These are phyloP conservation scores for Xylaria sp. DNA, from an alignment of 2,329 filamentous ascomycete genomes.

Conservation along the genomic window DNA sequence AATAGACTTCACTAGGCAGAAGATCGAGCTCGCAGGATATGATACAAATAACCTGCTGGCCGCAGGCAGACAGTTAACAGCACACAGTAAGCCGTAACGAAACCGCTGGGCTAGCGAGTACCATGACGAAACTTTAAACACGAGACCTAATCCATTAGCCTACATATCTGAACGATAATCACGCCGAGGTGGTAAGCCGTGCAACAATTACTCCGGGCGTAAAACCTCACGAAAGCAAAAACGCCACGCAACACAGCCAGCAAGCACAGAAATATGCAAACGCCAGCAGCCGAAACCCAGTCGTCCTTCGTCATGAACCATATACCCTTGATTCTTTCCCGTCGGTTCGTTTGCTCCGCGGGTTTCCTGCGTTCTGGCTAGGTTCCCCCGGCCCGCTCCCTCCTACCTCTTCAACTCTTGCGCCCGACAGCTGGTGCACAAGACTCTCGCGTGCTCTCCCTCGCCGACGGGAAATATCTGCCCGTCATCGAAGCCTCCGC, in stretches of 20 bases:
- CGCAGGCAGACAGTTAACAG: not conserved
- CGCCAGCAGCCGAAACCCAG: not conserved
- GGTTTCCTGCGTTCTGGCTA: not conserved
- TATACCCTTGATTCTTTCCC: not conserved
- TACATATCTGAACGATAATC: not conserved
- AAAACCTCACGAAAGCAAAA: not conserved
- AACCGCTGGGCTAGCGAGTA: not conserved
- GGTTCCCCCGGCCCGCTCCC: not conserved
- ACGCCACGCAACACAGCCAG: not conserved
- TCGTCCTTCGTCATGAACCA: not conserved
- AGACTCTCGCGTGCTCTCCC: conserved; percentile 51
- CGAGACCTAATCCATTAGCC: not conserved
- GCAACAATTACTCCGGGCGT: not conserved
- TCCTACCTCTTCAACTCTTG: conserved; percentile 61
- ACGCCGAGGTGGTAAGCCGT: not conserved
- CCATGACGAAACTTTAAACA: not conserved
- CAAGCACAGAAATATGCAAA: conserved; percentile 1
- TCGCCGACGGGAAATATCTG: conserved; percentile 67
- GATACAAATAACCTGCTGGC: not conserved
- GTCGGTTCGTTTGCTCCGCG: conserved; percentile 1
- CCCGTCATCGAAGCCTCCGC: conserved; percentile 66
- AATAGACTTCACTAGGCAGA: not conserved
- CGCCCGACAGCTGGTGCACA: conserved; percentile 67
- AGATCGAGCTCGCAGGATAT: not conserved
- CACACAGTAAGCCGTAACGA: not conserved